Evolutionary conservation across 2,329 filamentous ascomycete species (phyloP).

Genomic region (Aspergillus novoparasiticus): DNA sequence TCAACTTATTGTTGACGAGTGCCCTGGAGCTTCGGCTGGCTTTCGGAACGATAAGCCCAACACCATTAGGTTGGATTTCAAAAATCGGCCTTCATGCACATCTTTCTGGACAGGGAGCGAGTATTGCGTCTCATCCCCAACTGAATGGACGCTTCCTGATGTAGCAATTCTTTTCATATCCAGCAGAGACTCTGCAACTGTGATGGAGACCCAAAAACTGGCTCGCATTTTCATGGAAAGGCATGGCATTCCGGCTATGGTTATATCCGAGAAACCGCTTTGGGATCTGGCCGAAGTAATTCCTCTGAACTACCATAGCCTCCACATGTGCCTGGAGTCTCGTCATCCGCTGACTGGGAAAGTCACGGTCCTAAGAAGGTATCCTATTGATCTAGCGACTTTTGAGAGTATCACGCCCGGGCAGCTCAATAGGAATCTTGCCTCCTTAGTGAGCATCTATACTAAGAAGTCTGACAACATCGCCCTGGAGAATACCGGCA

Average conservation of each 20-base stretch:
- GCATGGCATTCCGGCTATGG: constrained; percentile 47
- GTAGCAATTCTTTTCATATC: constrained; percentile 50
- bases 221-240: constrained; percentile 45
- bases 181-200: constrained; percentile 32
- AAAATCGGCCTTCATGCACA: constrained; percentile 40
- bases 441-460: constrained; percentile 41
- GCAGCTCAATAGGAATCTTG: constrained; percentile 51
- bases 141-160: constrained; percentile 48
- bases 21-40: constrained; percentile 37
- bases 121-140: constrained; percentile 41
- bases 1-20: constrained; percentile 53
- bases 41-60: constrained; percentile 27
- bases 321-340: constrained; percentile 49
- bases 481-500: constrained; percentile 15
- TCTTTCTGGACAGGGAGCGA: constrained; percentile 41
- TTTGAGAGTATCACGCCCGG: constrained; percentile 51
- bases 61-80: constrained; percentile 42
- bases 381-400: constrained; percentile 50
- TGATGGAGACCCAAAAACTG: constrained; percentile 33
- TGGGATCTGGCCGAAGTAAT: constrained; percentile 43
- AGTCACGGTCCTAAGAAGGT: constrained; percentile 38
- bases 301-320: constrained; percentile 42
- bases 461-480: constrained; percentile 28
- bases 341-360: constrained; percentile 37
- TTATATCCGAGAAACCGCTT: constrained; percentile 47